Conservation (phyloP, 768 basidiomycete species). For the Mycena floridula region DNA sequence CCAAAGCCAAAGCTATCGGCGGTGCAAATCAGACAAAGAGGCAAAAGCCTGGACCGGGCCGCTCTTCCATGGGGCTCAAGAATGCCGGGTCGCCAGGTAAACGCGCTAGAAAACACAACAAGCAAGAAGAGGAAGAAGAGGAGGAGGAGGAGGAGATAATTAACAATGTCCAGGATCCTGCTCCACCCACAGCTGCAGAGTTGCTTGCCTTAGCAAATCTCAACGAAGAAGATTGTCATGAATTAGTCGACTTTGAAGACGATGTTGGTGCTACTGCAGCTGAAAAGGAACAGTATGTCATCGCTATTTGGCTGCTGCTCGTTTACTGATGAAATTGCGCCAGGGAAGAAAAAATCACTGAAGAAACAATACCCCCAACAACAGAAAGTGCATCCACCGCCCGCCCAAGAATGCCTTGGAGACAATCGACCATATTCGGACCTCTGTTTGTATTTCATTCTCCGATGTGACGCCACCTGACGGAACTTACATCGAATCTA, state of each 20-base stretch:
- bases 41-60: conserved; percentile 43
- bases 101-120: too few relatives aligned
- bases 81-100: neutral
- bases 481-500: conserved; percentile 14
- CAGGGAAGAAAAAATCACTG: too few relatives aligned
- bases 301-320: neutral
- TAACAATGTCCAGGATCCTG: conserved; percentile 7
- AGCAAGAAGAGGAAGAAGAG: neutral
- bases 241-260: conserved; percentile 57
- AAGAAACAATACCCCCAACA: too few relatives aligned
- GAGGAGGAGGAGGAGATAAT: conserved; percentile 9
- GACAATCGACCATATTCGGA: conserved; percentile 59
- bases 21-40: conserved; percentile 7
- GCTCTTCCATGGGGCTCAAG: conserved; percentile 37
- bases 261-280: conserved; percentile 12
- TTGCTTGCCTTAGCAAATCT: conserved; percentile 47
- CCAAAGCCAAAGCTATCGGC: conserved; percentile 8
- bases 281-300: neutral
- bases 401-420: conserved; percentile 29
- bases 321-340: conserved; percentile 10
- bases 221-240: conserved; percentile 26
- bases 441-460: conserved; percentile 42
- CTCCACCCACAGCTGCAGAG: conserved; percentile 34
- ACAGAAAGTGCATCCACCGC: too few relatives aligned
- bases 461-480: conserved; percentile 2